Evolutionary conservation across 164 flowering plant species (phyloP).

Genomic region (Vitis rupestris): DNA sequence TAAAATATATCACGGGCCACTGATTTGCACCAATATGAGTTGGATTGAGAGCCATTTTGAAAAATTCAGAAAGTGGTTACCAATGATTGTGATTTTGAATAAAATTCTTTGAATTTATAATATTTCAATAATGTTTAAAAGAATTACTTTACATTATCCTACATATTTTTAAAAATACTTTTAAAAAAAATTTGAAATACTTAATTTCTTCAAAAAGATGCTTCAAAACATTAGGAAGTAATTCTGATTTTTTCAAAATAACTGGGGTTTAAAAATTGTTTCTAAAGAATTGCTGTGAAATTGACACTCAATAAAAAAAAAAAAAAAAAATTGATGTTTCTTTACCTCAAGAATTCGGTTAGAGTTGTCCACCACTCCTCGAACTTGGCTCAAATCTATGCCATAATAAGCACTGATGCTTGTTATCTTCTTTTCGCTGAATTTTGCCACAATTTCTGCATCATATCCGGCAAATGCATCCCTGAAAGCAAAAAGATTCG

Average conservation of each 20-base stretch:
- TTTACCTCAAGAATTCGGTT: slow-evolving; percentile 71
- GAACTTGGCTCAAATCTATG: slow-evolving; percentile 60
- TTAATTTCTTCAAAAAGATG: too few species aligned
- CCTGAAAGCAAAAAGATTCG: slow-evolving; percentile 31
- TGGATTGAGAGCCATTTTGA: too few species aligned
- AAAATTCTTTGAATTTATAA: too few species aligned
- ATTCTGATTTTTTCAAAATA: background rate
- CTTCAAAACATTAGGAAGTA: too few species aligned
- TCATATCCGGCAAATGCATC: slow-evolving; percentile 78
- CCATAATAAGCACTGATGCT: slow-evolving; percentile 46
- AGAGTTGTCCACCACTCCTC: slow-evolving; percentile 84
- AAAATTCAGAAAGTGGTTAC: too few species aligned
- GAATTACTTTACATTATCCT: too few species aligned
- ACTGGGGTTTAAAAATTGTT: background rate
- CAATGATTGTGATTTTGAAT: too few species aligned
- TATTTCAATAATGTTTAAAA: too few species aligned
- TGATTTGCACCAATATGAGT: too few species aligned
- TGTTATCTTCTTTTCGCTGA: slow-evolving; percentile 58
- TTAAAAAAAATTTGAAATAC: too few species aligned
- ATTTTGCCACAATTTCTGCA: slow-evolving; percentile 59
- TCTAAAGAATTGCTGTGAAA: slow-evolving; percentile 3
- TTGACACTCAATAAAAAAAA: background rate
- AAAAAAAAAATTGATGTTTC: background rate
- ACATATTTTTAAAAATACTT: too few species aligned
- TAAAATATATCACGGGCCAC: too few species aligned